Evolutionary conservation across 805 yeast genomes (phyloP).

Genomic region (Tetrapisispora fleetii): DNA sequence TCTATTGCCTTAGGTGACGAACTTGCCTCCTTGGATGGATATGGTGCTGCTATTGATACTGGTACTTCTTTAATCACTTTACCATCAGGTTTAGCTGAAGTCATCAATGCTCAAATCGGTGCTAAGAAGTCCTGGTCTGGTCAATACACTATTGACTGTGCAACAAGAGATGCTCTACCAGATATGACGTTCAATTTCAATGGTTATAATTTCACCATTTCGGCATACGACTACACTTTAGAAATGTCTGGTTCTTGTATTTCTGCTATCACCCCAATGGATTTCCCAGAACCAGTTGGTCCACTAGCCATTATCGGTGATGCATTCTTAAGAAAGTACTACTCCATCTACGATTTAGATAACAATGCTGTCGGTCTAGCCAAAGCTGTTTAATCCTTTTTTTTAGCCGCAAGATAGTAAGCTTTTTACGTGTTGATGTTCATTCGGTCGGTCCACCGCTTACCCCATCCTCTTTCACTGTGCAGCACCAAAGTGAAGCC

Average conservation of each 20-base stretch:
- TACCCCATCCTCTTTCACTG: too few relatives aligned
- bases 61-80: constrained; percentile 94
- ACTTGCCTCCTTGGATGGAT: constrained; percentile 66
- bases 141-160: constrained; percentile 91
- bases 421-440: background rate
- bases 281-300: constrained; percentile 93
- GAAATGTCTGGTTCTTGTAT: constrained; percentile 94
- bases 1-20: constrained; percentile 89
- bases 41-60: constrained; percentile 97
- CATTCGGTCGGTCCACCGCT: too few relatives aligned
- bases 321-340: constrained; percentile 90
- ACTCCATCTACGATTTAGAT: constrained; percentile 87
- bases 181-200: constrained; percentile 83
- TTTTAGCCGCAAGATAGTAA: background rate
- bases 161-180: constrained; percentile 70
- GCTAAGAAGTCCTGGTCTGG: constrained; percentile 97
- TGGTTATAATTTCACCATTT: constrained; percentile 84
- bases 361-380: constrained; percentile 94
- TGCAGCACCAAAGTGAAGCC: background rate
- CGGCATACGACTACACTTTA: constrained; percentile 85
- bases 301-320: constrained; percentile 96
- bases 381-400: constrained; percentile 39
- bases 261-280: constrained; percentile 95
- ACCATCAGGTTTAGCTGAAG: constrained; percentile 93
- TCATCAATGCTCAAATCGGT: constrained; percentile 89